Evolutionary conservation across 257 asterid species (phyloP).

Genomic region (Henckelia pumila): DNA sequence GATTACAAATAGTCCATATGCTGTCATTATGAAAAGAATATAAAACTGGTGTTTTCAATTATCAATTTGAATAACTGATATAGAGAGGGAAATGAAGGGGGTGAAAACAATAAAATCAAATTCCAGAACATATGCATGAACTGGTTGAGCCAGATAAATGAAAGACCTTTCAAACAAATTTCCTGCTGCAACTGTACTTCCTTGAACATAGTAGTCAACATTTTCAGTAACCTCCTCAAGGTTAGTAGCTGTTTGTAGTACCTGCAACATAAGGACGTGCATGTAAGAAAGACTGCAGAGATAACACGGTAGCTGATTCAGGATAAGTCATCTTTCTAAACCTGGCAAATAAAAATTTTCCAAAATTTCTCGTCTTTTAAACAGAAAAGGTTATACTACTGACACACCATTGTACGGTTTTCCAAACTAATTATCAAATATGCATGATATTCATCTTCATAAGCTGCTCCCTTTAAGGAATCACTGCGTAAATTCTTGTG

Average conservation of each 20-base stretch:
- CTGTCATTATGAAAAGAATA: background rate
- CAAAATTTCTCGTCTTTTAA: slow-evolving; percentile 13
- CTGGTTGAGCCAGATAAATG: slow-evolving; percentile 23
- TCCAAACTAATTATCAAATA: slow-evolving; percentile 92
- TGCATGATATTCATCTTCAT: slow-evolving; percentile 98
- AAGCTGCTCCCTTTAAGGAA: slow-evolving; percentile 62
- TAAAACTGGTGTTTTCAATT: background rate
- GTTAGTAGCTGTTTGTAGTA: slow-evolving; percentile 89
- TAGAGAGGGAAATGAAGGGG: slow-evolving; percentile 11
- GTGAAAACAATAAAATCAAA: slow-evolving; percentile 15
- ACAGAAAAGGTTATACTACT: slow-evolving; percentile 15
- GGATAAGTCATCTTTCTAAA: slow-evolving; percentile 4
- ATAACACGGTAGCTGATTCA: slow-evolving; percentile 16
- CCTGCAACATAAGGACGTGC: slow-evolving; percentile 42
- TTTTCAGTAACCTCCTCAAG: slow-evolving; percentile 99
- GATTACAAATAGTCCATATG: background rate
- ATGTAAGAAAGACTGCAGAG: slow-evolving; percentile 13
- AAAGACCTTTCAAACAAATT: slow-evolving; percentile 89
- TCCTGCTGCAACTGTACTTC: slow-evolving; percentile 94
- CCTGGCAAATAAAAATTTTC: slow-evolving; percentile 14
- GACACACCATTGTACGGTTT: slow-evolving; percentile 85
- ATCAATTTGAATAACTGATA: background rate
- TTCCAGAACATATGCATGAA: slow-evolving; percentile 13
- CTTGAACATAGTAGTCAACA: slow-evolving; percentile 92
- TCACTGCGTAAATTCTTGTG: slow-evolving; percentile 83